phyloP scores from a whole-genome alignment of 2,329 filamentous ascomycete genomes.

The Ophiostoma perfectum region DNA sequence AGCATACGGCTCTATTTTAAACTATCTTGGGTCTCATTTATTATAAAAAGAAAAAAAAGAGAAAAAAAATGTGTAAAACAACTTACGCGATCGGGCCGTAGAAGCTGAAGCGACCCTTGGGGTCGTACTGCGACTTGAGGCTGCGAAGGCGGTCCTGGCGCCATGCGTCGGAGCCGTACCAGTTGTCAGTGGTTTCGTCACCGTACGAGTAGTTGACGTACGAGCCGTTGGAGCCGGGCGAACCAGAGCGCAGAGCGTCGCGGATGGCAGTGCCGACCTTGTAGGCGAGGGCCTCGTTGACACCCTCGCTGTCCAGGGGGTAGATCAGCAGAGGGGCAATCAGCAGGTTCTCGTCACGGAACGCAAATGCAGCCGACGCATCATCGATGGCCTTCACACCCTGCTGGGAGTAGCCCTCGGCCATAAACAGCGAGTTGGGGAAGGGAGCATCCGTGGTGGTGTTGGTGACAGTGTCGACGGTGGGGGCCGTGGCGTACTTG shows the following conservation, averaged over 20 bases:
- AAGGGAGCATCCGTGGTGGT: slow-evolving; percentile 31
- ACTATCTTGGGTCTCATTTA: not conserved
- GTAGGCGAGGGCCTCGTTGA: slow-evolving; percentile 34
- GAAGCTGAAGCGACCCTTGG: slow-evolving; percentile 40
- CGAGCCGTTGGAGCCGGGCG: slow-evolving; percentile 28
- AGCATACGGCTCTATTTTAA: not conserved
- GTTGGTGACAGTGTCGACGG: slow-evolving; percentile 1
- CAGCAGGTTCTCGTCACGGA: slow-evolving; percentile 42
- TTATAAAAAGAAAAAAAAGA: not conserved
- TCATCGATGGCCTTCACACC: slow-evolving; percentile 39
- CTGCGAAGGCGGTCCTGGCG: slow-evolving; percentile 40
- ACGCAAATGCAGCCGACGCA: slow-evolving; percentile 41
- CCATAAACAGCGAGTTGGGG: slow-evolving; percentile 43
- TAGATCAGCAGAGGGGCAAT: slow-evolving; percentile 38
- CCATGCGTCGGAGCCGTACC: slow-evolving; percentile 49
- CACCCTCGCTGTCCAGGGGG: slow-evolving; percentile 30
- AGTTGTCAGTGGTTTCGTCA: slow-evolving; percentile 37
- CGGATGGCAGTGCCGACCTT: slow-evolving; percentile 38
- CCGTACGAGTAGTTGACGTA: slow-evolving; percentile 52
- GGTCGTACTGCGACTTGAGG: slow-evolving; percentile 48
- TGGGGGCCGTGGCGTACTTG: slow-evolving; percentile 27
- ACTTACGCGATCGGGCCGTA: slow-evolving; percentile 36
- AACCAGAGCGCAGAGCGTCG: slow-evolving; percentile 35
- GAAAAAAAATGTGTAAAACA: not conserved
- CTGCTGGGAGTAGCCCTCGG: slow-evolving; percentile 49